Percentiles rank a stretch among this genome's conserved stretches.
phyloP scores from a whole-genome alignment of 805 yeast genomes.

The Komagataella pastoris region DNA sequence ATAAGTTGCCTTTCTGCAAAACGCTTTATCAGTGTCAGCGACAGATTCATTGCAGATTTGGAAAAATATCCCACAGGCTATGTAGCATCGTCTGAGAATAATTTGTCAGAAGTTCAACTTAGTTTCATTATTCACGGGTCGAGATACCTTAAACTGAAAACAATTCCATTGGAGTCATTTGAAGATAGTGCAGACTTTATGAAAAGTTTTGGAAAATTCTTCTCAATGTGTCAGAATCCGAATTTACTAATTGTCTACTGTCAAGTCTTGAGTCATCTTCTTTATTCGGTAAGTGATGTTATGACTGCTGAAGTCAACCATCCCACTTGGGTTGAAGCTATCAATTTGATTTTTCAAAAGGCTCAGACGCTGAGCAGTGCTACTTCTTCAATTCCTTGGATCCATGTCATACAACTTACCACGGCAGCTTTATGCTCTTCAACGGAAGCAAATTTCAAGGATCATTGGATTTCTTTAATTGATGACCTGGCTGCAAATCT shows the following conservation, averaged over 20 bases:
- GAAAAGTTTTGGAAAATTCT: constrained; percentile 77
- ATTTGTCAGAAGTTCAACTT: constrained; percentile 37
- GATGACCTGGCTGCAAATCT: constrained; percentile 35
- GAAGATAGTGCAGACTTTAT: constrained; percentile 92
- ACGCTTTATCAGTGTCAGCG: constrained; percentile 79
- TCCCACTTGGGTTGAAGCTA: constrained; percentile 87
- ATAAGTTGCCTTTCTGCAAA: constrained; percentile 84
- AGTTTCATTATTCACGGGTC: constrained; percentile 81
- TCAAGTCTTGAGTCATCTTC: constrained; percentile 63
- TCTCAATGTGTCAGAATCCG: constrained; percentile 48
- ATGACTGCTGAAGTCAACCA: constrained; percentile 92
- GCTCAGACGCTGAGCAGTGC: constrained; percentile 26
- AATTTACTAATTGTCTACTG: constrained; percentile 67
- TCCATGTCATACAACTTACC: constrained; percentile 48
- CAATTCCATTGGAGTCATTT: constrained; percentile 78
- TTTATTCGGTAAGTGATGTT: constrained; percentile 72
- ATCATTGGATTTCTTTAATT: constrained; percentile 56
- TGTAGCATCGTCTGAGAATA: constrained; percentile 12
- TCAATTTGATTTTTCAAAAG: constrained; percentile 43
- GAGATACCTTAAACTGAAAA: constrained; percentile 67
- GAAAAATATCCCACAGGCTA: constrained; percentile 58
- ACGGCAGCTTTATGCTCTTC: constrained; percentile 72
- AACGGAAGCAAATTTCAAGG: constrained; percentile 60
- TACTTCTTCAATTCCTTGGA: constrained; percentile 43
- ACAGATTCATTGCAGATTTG: constrained; percentile 82